These are phyloP conservation scores for Inga leiocalycina DNA, from an alignment of 306 rosid genomes.

Conservation along the genomic window DNA sequence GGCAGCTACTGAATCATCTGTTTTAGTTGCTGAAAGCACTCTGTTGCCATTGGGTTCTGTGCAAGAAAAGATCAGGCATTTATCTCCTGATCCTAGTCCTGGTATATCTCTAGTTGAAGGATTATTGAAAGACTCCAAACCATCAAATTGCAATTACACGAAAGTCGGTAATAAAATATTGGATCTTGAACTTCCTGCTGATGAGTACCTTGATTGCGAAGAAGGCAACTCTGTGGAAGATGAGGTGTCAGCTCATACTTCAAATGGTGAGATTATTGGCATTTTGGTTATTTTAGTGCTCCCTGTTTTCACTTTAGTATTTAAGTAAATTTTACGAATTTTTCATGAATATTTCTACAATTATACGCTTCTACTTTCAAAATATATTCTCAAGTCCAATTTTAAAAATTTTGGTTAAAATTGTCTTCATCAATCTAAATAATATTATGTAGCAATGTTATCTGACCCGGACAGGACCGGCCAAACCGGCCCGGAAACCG, in stretches of 20 bases:
- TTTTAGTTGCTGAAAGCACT: constrained; percentile 37
- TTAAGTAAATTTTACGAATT: background rate
- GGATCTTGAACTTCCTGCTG: constrained; percentile 87
- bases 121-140: constrained; percentile 31
- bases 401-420: too few species aligned
- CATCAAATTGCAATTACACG: constrained; percentile 44
- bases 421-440: background rate
- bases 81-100: constrained; percentile 35
- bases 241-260: constrained; percentile 40
- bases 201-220: constrained; percentile 61
- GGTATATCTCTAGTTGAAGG: constrained; percentile 37
- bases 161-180: constrained; percentile 58
- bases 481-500: too few species aligned
- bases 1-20: constrained; percentile 42
- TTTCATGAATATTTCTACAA: background rate
- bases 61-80: constrained; percentile 42
- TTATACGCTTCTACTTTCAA: background rate
- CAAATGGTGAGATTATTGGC: constrained; percentile 33
- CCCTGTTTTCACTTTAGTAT: background rate
- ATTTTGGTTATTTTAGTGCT: constrained; percentile 15
- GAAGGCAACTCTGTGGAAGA: constrained; percentile 44
- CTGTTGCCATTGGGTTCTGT: background rate
- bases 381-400: background rate
- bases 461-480: too few species aligned
- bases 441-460: background rate